A percentile compares a stretch with the other conserved stretches of the same genome.
These are phyloP conservation scores for Gossypium bickii DNA, from an alignment of 345 rosid species.

Conservation along the genomic window DNA sequence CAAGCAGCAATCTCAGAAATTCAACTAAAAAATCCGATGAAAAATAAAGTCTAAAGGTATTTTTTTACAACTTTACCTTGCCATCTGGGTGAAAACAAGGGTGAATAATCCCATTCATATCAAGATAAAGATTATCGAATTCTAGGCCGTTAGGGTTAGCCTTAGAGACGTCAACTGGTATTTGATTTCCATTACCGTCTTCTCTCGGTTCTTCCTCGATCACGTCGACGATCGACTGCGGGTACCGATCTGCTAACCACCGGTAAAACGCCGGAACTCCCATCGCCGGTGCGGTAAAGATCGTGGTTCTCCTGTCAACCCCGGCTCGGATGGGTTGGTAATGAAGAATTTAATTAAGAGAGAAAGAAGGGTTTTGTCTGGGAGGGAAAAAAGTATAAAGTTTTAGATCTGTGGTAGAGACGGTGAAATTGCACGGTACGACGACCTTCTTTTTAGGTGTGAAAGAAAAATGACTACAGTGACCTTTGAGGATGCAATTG, in stretches of 20 bases:
- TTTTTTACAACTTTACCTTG: conserved; percentile 42
- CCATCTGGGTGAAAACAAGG: conserved; percentile 99
- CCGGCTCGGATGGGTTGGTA: not conserved
- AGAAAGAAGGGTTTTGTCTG: not conserved
- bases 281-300: conserved; percentile 36
- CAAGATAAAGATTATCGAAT: conserved; percentile 85
- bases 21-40: not conserved
- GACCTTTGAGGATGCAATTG: not conserved
- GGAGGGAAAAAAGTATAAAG: not conserved
- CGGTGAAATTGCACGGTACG: not conserved
- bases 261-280: conserved; percentile 97
- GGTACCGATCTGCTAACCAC: conserved; percentile 97
- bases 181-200: conserved; percentile 31
- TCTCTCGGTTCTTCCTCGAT: conserved; percentile 67
- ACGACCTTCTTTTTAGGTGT: not conserved
- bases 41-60: not conserved
- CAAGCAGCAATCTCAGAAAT: not conserved
- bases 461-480: not conserved
- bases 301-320: not conserved
- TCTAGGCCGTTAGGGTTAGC: conserved; percentile 95
- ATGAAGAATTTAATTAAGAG: not conserved
- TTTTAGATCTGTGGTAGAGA: conserved; percentile 13
- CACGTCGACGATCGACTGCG: conserved; percentile 70
- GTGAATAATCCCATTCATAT: conserved; percentile 95
- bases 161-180: conserved; percentile 56